Base-by-base conservation (phyloP, 108 stramenopile genomes). In the Skeletonema costatum region DNA sequence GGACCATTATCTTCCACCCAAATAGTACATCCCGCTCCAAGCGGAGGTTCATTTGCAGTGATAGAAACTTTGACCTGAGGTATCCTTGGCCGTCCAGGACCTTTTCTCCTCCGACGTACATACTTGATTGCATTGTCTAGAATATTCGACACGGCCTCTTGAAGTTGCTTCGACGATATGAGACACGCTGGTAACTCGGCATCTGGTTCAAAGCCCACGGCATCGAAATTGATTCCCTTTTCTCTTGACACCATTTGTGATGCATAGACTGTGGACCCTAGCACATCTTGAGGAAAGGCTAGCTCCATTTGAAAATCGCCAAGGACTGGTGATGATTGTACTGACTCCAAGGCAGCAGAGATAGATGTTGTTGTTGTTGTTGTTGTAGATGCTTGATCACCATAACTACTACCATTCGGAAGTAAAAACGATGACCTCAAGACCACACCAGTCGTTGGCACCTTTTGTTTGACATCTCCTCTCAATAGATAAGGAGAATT, bases 111-210 rank as follows among this genome's bases (percentile, higher is more conserved):
- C 2, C 85, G 50, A 12, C 75, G 68, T 30, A 80, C 87, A 70
- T 94, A 96, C 62, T 93, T 96, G 70, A 96, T 79, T 5, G 95
- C 95, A 88, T 96, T 96, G 70, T 96, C 93, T 31, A 96, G 41
- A 10, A 96, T 33, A 70, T 96, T 96, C 35, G 74, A 84, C 8
- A 92, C 70, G 10, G 90, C 95, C 66, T 94, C 93, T 68, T 92
- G 83, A 33, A 96, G 64, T 41, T 84, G 71, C 41, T 82, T 86
- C 11, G 88, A 85, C 50, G 75, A 74, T n/a, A 91, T 81, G 4
- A 48, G 67, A 2, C 91, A 92, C 29, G 90, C 92, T 0, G 95
- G 95, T 12, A 93, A 71, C 31, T 96, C 95, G 62, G 76, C 41
- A 13, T 65, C 75, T 12, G 80, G 82, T 25, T 85, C 84, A 32